Base-by-base conservation (phyloP, 441 rosid species). In the Sinapis alba region DNA sequence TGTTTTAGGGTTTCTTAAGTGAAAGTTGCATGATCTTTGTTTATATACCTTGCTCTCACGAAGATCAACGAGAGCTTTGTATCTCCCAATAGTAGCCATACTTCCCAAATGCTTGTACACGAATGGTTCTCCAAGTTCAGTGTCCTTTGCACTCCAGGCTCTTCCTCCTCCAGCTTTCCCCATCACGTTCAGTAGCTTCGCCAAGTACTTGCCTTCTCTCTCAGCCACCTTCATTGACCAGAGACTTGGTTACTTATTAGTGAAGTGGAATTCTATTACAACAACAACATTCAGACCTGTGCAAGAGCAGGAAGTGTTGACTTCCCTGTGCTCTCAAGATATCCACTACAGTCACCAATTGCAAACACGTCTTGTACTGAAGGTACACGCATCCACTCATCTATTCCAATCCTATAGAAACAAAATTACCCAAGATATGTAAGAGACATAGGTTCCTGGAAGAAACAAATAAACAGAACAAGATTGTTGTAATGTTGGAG, bases 281-380 rank as follows among this genome's bases (percentile, higher is more conserved):
- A 18, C 6, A 27, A 18, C 8, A 61, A 30, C 71, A 47, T 13
- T 50, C 7, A 26, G 70, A 92, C 96, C 90, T 92, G 98, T 74
- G 98, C 97, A 62, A 93, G 83, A 75, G 97, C 96, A 6, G 97
- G 99, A 57, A 95, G 98, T 71, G 93, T 95, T 5, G 89, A 87
- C 83, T 82, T 87, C 36, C 97, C 93, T 21, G 97, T 93, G 53
- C 86, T 81, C 79, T 88, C 90, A 56, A 95, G 92, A 78, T 88
- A 95, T 41, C 98, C 98, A 4, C 96, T 93, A 82, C 93, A 93
- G 45, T 95, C 99, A 66, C 98, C 99, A 11, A 95, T 79, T 4
- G 95, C 98, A 80, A 87, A 93, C 76, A 91, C 97, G 78, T 95
- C 99, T 78, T 89, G 86, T 47, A 81, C 85, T 0, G 92, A 86